Percentiles rank a stretch among this genome's conserved stretches.
These are phyloP conservation scores for Caryopteris hybrid DNA, from an alignment of 305 asterid genomes.

Conservation along the genomic window DNA sequence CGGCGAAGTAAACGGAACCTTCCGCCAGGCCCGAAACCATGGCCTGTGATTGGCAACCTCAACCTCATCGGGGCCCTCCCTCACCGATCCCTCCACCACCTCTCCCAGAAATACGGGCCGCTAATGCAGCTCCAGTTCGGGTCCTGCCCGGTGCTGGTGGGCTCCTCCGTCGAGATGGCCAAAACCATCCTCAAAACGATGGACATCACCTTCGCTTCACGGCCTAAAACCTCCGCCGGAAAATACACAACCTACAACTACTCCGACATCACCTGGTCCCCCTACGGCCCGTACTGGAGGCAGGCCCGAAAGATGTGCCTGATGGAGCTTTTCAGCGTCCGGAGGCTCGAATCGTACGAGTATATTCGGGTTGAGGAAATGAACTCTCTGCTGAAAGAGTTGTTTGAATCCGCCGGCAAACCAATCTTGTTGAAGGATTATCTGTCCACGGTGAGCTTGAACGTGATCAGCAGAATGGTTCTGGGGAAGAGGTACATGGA, in stretches of 20 bases:
- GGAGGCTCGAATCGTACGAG: constrained; percentile 63
- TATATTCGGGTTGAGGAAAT: constrained; percentile 65
- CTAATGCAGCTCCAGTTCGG: constrained; percentile 70
- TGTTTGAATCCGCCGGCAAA: constrained; percentile 28
- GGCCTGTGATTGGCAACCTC: constrained; percentile 88
- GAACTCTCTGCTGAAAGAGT: constrained; percentile 27
- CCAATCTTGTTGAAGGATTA: constrained; percentile 25
- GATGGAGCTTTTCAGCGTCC: constrained; percentile 64
- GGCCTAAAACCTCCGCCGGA: constrained; percentile 87
- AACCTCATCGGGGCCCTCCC: constrained; percentile 77
- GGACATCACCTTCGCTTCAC: constrained; percentile 57
- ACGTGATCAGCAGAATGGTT: constrained; percentile 62
- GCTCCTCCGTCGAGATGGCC: constrained; percentile 80
- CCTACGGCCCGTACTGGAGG: constrained; percentile 85
- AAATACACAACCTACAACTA: constrained; percentile 78
- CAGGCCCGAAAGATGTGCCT: constrained; percentile 81
- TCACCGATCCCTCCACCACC: constrained; percentile 59
- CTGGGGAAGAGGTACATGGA: constrained; percentile 41
- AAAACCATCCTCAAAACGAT: constrained; percentile 59
- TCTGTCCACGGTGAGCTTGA: constrained; percentile 40
- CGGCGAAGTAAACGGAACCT: constrained; percentile 36
- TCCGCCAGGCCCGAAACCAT: constrained; percentile 89
- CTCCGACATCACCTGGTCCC: constrained; percentile 88
- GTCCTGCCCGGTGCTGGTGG: constrained; percentile 63
- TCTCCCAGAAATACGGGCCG: constrained; percentile 71